Percentiles rank a stretch among this genome's conserved stretches.
phyloP scores from a whole-genome alignment of 1,284 basidiomycete species.

The Coniophora puteana region DNA sequence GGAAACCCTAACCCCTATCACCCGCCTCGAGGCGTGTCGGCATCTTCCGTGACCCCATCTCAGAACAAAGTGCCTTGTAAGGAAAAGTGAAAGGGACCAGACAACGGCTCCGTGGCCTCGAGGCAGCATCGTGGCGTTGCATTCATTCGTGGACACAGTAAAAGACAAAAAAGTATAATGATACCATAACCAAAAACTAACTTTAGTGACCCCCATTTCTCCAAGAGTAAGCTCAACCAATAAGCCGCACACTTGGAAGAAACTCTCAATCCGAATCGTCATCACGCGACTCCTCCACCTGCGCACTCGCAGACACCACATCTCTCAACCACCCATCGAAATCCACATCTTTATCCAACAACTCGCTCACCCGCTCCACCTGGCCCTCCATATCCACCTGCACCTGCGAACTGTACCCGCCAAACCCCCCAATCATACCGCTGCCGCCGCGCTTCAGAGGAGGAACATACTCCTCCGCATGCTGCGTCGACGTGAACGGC shows the following conservation, averaged over 20 bases:
- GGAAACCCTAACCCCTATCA: conserved; percentile 10
- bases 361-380: conserved; percentile 36
- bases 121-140: too few species aligned
- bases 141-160: too few species aligned
- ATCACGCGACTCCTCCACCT: background rate
- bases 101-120: too few species aligned
- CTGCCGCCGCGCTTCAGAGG: conserved; percentile 18
- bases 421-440: conserved; percentile 26
- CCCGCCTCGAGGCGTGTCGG: conserved; percentile 24
- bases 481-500: conserved; percentile 37
- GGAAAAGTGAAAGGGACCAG: too few species aligned
- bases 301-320: conserved; percentile 14
- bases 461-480: conserved; percentile 10
- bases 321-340: conserved; percentile 42
- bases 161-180: too few species aligned
- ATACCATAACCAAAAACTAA: too few species aligned
- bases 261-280: background rate
- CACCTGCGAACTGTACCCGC: conserved; percentile 42
- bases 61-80: too few species aligned
- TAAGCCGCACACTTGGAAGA: conserved; percentile 1
- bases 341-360: conserved; percentile 43
- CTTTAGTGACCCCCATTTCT: conserved; percentile 14
- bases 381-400: conserved; percentile 44
- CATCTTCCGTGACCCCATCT: too few species aligned
- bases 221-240: conserved; percentile 11